Percentiles rank a stretch among this genome's conserved stretches.
Conservation (phyloP, 2,329 filamentous ascomycete genomes). For the Fusarium sp. region DNA sequence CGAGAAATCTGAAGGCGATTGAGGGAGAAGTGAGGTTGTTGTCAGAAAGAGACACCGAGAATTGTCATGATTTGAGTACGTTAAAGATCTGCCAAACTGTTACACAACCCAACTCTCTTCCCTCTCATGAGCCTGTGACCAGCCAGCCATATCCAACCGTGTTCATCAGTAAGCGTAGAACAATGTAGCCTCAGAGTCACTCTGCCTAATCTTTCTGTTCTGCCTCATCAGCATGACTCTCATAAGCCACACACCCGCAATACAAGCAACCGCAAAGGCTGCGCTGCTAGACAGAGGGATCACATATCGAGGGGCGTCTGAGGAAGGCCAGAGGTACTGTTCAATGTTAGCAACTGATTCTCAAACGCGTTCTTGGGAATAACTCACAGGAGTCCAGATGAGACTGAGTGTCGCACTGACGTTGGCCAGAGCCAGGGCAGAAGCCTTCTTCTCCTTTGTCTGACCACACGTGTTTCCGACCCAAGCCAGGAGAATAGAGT, state of each 20-base stretch:
- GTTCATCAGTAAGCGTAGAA: conserved; percentile 39
- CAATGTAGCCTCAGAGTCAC: conserved; percentile 35
- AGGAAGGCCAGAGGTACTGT: conserved; percentile 36
- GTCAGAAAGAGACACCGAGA: background rate
- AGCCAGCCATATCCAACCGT: no score
- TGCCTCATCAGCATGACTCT: conserved; percentile 41
- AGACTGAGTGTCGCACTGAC: conserved; percentile 34
- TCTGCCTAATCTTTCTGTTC: conserved; percentile 44
- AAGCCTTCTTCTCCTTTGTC: conserved; percentile 61
- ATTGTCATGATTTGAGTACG: background rate
- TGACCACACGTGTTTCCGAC: conserved; percentile 55
- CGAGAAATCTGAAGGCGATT: no score
- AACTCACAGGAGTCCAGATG: conserved; percentile 37
- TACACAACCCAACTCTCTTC: background rate
- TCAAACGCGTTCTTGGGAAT: no score
- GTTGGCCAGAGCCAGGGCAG: conserved; percentile 50
- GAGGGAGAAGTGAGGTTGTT: no score
- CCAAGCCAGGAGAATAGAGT: conserved; percentile 60
- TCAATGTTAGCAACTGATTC: no score
- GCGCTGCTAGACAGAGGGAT: conserved; percentile 36
- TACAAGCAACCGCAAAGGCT: conserved; percentile 48
- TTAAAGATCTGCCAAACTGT: background rate
- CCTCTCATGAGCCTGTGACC: no score
- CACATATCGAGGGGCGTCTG: conserved; percentile 37
- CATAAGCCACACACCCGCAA: conserved; percentile 44